Percentiles rank a stretch among this genome's conserved stretches.
Evolutionary conservation across 2,329 filamentous ascomycete genomes (phyloP).

Genomic region (Aspergillus flavus): DNA sequence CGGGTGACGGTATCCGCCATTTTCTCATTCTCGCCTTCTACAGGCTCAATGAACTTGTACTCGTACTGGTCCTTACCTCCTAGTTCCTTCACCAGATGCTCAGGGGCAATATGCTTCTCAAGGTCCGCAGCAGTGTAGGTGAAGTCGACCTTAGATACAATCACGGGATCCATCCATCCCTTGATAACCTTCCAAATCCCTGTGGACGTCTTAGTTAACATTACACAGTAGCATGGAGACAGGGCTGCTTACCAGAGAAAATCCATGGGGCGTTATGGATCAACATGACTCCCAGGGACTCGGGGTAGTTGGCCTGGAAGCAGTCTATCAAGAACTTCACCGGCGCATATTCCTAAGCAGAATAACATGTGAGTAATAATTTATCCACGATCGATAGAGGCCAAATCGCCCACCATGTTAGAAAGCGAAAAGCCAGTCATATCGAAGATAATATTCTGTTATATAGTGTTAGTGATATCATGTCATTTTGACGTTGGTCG

Average conservation of each 20-base stretch:
- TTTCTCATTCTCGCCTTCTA: background rate
- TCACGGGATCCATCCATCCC: constrained; percentile 94
- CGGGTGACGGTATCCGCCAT: background rate
- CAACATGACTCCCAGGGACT: constrained; percentile 83
- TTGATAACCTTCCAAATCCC: constrained; percentile 92
- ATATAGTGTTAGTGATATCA: background rate
- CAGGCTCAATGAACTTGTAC: background rate
- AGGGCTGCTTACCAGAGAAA: background rate
- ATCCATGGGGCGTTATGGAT: constrained; percentile 93
- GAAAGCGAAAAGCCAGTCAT: background rate
- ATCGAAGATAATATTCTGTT: background rate
- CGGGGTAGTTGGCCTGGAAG: constrained; percentile 96
- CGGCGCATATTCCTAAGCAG: constrained; percentile 76
- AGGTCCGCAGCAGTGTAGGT: constrained; percentile 78
- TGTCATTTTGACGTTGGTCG: background rate
- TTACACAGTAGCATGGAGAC: background rate
- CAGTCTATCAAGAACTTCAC: constrained; percentile 99
- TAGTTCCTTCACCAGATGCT: background rate
- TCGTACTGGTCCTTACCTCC: background rate
- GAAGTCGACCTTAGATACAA: constrained; percentile 90
- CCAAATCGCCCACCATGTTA: background rate
- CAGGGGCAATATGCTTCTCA: constrained; percentile 67
- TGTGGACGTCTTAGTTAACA: background rate
- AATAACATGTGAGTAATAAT: background rate
- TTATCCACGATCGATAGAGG: background rate